Evolutionary conservation across 345 rosid species (phyloP).

Genomic region (Linum tenue): DNA sequence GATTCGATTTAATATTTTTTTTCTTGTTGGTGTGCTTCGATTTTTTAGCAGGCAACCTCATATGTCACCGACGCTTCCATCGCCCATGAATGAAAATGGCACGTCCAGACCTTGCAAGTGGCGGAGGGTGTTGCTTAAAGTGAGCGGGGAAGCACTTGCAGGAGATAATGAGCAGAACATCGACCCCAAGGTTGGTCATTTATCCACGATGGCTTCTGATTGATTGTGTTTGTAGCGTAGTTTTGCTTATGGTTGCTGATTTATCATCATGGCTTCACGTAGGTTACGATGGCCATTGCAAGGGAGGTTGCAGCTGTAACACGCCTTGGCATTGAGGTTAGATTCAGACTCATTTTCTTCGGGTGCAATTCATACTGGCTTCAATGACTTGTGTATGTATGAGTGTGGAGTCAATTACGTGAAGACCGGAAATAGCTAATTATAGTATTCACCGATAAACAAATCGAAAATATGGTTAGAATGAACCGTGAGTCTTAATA

Average conservation of each 20-base stretch:
- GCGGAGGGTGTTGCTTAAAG: conserved; percentile 94
- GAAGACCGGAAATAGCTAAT: not conserved
- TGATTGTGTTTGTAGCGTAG: conserved; percentile 7
- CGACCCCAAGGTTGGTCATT: conserved; percentile 62
- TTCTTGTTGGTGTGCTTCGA: not conserved
- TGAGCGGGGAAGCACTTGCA: conserved; percentile 96
- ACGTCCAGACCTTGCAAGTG: conserved; percentile 53
- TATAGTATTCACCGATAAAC: not conserved
- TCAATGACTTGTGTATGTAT: no score
- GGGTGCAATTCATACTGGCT: not conserved
- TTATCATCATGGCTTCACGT: conserved; percentile 7
- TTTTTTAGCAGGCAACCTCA: conserved; percentile 45
- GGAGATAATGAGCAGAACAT: conserved; percentile 74
- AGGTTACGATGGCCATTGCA: conserved; percentile 93
- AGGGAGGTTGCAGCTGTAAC: conserved; percentile 90
- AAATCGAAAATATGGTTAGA: no score
- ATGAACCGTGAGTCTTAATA: no score
- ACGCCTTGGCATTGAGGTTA: conserved; percentile 84
- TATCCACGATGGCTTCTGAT: not conserved
- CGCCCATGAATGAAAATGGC: conserved; percentile 33
- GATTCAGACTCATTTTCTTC: no score
- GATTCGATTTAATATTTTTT: not conserved
- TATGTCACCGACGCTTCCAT: conserved; percentile 41
- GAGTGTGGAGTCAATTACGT: not conserved
- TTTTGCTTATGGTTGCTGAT: conserved; percentile 10